These are phyloP conservation scores for Tylopilus intermedius DNA, from an alignment of 768 basidiomycete genomes.

Conservation along the genomic window DNA sequence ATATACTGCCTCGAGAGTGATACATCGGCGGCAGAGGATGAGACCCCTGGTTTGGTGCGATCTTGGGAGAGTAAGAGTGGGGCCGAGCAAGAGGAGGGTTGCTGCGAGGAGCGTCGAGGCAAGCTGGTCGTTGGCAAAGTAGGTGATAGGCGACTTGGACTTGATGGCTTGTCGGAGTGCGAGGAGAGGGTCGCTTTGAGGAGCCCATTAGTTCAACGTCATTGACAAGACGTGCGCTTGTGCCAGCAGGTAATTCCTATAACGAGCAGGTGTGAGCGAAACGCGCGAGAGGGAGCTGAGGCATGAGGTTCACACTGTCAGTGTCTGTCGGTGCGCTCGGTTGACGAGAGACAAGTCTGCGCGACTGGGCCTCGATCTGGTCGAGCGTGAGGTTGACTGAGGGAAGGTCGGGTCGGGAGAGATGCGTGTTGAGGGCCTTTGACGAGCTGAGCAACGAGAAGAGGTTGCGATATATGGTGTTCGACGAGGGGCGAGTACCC, in stretches of 20 bases:
- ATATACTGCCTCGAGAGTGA: too few species aligned
- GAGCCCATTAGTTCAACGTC: too few species aligned
- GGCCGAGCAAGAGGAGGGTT: slow-evolving; percentile 58
- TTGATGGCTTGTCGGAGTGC: too few species aligned
- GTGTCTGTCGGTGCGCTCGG: slow-evolving; percentile 58
- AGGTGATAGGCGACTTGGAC: too few species aligned
- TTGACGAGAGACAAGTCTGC: slow-evolving; percentile 73
- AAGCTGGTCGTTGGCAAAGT: too few species aligned
- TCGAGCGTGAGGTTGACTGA: slow-evolving; percentile 86
- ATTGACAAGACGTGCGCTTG: slow-evolving; percentile 90
- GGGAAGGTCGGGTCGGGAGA: slow-evolving; percentile 78
- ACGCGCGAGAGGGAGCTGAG: slow-evolving; percentile 5
- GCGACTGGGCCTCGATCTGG: slow-evolving; percentile 91
- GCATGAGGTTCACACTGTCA: slow-evolving; percentile 55
- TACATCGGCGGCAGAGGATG: too few species aligned
- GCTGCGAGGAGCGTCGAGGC: slow-evolving; percentile 49
- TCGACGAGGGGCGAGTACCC: background rate
- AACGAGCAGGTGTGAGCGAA: slow-evolving; percentile 1
- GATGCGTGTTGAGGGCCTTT: slow-evolving; percentile 69
- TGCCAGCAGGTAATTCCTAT: slow-evolving; percentile 86
- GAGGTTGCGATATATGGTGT: slow-evolving; percentile 34
- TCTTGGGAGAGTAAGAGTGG: slow-evolving; percentile 58
- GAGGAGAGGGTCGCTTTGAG: too few species aligned
- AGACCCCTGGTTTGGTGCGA: slow-evolving; percentile 22
- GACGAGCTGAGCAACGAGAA: slow-evolving; percentile 69